Conservation (phyloP, 2,329 filamentous ascomycete genomes). For the Emergomyces orientalis region DNA sequence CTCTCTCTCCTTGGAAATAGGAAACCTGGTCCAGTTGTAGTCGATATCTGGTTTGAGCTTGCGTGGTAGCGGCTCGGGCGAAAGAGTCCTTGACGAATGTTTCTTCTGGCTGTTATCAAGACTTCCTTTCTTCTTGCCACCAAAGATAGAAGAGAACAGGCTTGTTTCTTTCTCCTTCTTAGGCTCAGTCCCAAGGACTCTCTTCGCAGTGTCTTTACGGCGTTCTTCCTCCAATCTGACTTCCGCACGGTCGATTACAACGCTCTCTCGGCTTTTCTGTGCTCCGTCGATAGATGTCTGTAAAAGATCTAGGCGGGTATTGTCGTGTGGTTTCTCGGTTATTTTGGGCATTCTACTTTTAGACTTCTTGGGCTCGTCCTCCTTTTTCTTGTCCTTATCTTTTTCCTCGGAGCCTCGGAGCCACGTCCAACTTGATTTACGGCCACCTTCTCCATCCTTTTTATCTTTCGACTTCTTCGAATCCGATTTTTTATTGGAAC, state of each 20-base stretch:
- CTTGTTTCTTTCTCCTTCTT: slow-evolving; percentile 85
- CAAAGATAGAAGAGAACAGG: slow-evolving; percentile 89
- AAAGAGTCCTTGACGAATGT: slow-evolving; percentile 60
- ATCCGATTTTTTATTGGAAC: slow-evolving; percentile 55
- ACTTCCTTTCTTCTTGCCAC: slow-evolving; percentile 76
- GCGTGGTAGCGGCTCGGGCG: slow-evolving; percentile 68
- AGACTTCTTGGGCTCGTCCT: slow-evolving; percentile 54
- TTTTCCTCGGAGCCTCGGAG: slow-evolving; percentile 65
- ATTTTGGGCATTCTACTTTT: slow-evolving; percentile 50
- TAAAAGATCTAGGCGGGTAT: slow-evolving; percentile 71
- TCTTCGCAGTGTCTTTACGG: slow-evolving; percentile 72
- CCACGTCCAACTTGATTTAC: slow-evolving; percentile 69
- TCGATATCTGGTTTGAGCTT: slow-evolving; percentile 77
- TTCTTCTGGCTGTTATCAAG: slow-evolving; percentile 65
- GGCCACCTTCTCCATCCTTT: slow-evolving; percentile 59
- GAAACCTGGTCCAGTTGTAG: slow-evolving; percentile 93
- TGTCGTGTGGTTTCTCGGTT: slow-evolving; percentile 58
- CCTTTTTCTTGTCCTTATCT: slow-evolving; percentile 49
- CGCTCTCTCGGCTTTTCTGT: slow-evolving; percentile 55
- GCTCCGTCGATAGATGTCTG: slow-evolving; percentile 73
- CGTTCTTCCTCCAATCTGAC: slow-evolving; percentile 60
- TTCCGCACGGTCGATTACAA: slow-evolving; percentile 74
- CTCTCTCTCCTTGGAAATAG: slow-evolving; percentile 86
- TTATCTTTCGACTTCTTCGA: slow-evolving; percentile 56
- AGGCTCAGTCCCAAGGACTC: slow-evolving; percentile 53